Evolutionary conservation across 352 stramenopile species (phyloP).

Genomic region (Phytophthora foliorum): DNA sequence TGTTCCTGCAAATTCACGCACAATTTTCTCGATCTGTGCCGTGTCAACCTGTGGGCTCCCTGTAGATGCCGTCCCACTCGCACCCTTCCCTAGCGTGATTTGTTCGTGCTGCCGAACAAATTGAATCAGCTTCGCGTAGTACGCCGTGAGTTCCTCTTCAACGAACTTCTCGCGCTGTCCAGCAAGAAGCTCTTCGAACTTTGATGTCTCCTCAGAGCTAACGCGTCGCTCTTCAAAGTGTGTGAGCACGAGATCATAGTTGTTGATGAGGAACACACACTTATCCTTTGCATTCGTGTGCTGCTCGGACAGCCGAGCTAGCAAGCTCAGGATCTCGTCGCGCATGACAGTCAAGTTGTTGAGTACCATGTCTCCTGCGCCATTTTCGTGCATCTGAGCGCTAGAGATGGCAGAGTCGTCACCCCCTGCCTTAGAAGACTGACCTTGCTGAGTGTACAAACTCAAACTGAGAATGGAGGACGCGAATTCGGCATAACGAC

Average conservation of each 20-base stretch:
- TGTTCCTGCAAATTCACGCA: conserved; percentile 95
- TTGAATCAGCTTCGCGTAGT: conserved; percentile 97
- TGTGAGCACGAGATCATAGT: conserved; percentile 96
- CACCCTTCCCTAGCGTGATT: conserved; percentile 56
- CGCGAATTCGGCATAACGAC: conserved; percentile 97
- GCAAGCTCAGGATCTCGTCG: conserved; percentile 81
- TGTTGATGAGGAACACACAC: conserved; percentile 99
- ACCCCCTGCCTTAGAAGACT: conserved; percentile 22
- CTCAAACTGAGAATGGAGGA: conserved; percentile 96
- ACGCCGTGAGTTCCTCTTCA: conserved; percentile 95
- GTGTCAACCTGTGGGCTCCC: conserved; percentile 79
- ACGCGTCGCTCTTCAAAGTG: conserved; percentile 97
- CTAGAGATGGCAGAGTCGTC: conserved; percentile 60
- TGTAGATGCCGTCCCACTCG: conserved; percentile 22
- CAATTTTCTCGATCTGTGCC: conserved; percentile 94
- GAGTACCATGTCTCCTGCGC: conserved; percentile 94
- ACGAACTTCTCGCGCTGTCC: conserved; percentile 97
- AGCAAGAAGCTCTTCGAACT: conserved; percentile 95
- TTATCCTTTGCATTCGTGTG: conserved; percentile 95
- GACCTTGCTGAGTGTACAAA: conserved; percentile 66
- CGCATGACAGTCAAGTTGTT: conserved; percentile 91
- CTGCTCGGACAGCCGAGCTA: conserved; percentile 91
- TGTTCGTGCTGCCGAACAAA: conserved; percentile 97
- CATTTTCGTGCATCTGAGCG: conserved; percentile 86
- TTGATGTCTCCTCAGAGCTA: conserved; percentile 94